Base-by-base conservation (phyloP, 441 rosid genomes). In the Populus trichocarpa region DNA sequence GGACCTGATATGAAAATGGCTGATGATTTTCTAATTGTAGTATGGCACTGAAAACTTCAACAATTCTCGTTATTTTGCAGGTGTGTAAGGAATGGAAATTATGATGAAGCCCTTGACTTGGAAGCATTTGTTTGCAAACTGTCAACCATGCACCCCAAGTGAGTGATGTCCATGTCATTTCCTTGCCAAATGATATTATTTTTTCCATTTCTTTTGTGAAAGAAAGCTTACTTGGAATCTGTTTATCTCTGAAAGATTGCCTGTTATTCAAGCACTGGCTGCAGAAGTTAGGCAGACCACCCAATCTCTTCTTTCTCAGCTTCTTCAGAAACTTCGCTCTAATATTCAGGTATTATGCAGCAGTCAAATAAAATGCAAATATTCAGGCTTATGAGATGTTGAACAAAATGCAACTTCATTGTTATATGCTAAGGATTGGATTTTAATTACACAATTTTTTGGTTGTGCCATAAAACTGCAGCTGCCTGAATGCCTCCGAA, bases 131-230 rank as follows among this genome's bases (percentile, higher is more conserved):
- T 94, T 65, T 82, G 89, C 38, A 94, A 92, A 83, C 98, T 96
- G 76, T 89, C 93, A 13, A 92, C 98, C 36, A 88, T 96, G 97
- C 99, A 94, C 85, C 96, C 99, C 72, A 91, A 91, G 99, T 96
- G 86, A 96, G 97, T 85, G 69, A 75, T 73, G 38, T 76, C 23
- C 65, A 11, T 70, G 25, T 76, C 36, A 9, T 77, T 71, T 77
- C 74, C 69, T 71, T 28, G 75, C 28, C 2, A 13, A 65, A 16
- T 57, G 12, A 22, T 75, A 53, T 59, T 72, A 46, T 12, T 25
- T 80, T 80, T 72, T 42, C 71, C 77, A 36, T 76, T 74, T 77
- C 25, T n/a, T 67, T 81, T 36, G 57, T 75, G 75, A 81, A 72
- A 71, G 40, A 63, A 74, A 73, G 40, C 76, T 84, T 71, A 79